Base-by-base conservation (phyloP, 164 flowering plant genomes). In the Vitis amurensis region DNA sequence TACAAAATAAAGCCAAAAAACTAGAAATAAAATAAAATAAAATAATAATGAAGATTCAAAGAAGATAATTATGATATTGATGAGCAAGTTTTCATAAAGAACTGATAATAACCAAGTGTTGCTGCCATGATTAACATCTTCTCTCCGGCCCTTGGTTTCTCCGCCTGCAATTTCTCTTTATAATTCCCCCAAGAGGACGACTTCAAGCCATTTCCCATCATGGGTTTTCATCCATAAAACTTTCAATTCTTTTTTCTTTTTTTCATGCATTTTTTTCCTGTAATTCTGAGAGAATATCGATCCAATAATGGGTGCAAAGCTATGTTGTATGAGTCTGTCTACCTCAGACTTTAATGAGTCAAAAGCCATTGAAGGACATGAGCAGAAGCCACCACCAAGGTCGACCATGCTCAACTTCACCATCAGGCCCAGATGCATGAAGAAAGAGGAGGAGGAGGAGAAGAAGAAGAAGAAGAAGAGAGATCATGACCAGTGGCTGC, bases 251-350 rank as follows among this genome's bases (percentile, higher is more conserved):
- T 23, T 23, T 23, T 23, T 23, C 27, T 23, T 23, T 23, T 57
- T 16, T 57, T 19, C 8, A 53, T 53, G 8, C 11, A 2, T 23
- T 23, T 23, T 23, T 23, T 23, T 23, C 27, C 1, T 19, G 8
- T 1, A n/a, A 16, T 63, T 47, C 16, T 15, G 29, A 15, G 52
- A 6, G 7, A 37, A 37, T 37, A 37, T 37, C 44, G n/a, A 48
- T 19, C 10, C 29, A 16, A 63, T 61, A 66, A 73, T 73, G 76
- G 76, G 71, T 13, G 71, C 56, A 19, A 73, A 61, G 2, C 30
- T 67, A 1, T 49, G 71, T 55, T 47, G 13, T 63, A 47, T 49
- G 11, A 16, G 10, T 55, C 49, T 15, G 11, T 57, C 59, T 2
- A 23, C 8, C 7, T 50, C 56, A 12, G 30, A 63, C 23, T 50